Evolutionary conservation across 2,329 filamentous ascomycete genomes (phyloP).

Genomic region (Aaosphaeria arxii): DNA sequence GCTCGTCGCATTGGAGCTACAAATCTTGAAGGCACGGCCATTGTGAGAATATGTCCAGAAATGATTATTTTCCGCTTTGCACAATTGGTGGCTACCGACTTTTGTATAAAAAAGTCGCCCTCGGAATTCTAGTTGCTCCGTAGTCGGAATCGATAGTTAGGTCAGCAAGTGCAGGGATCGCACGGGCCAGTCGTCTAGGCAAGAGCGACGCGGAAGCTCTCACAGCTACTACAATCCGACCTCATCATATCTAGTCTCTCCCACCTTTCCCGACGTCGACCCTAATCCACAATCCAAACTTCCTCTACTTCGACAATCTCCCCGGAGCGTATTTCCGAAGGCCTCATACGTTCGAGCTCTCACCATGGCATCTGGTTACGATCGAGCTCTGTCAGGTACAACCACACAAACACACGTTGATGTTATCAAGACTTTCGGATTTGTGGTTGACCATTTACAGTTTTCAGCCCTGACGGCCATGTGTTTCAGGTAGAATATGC

Average conservation of each 20-base stretch:
- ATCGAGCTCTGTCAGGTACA: slow-evolving; percentile 97
- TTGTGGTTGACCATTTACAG: slow-evolving; percentile 53
- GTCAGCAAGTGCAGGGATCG: slow-evolving; percentile 7
- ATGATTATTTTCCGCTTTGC: too few relatives aligned
- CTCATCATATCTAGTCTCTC: slow-evolving; percentile 3
- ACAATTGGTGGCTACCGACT: too few relatives aligned
- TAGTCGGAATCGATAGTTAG: too few relatives aligned
- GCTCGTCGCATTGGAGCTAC: slow-evolving; percentile 31
- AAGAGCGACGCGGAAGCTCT: slow-evolving; percentile 39
- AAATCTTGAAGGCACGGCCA: slow-evolving; percentile 35
- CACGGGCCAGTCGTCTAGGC: slow-evolving; percentile 31
- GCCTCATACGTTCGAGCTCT: not conserved
- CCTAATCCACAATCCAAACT: not conserved
- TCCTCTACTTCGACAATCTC: not conserved
- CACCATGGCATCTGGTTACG: slow-evolving; percentile 89
- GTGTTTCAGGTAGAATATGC: slow-evolving; percentile 99
- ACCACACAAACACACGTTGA: slow-evolving; percentile 28
- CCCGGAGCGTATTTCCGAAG: too few relatives aligned
- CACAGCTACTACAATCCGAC: slow-evolving; percentile 21
- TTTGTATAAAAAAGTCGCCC: too few relatives aligned
- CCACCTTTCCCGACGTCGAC: slow-evolving; percentile 1
- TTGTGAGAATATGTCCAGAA: slow-evolving; percentile 6
- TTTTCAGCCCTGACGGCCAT: slow-evolving; percentile 98
- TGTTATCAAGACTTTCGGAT: slow-evolving; percentile 20
- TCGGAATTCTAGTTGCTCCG: too few relatives aligned